phyloP scores from a whole-genome alignment of 78 protist genomes.

The Dictyostelium purpureum region DNA sequence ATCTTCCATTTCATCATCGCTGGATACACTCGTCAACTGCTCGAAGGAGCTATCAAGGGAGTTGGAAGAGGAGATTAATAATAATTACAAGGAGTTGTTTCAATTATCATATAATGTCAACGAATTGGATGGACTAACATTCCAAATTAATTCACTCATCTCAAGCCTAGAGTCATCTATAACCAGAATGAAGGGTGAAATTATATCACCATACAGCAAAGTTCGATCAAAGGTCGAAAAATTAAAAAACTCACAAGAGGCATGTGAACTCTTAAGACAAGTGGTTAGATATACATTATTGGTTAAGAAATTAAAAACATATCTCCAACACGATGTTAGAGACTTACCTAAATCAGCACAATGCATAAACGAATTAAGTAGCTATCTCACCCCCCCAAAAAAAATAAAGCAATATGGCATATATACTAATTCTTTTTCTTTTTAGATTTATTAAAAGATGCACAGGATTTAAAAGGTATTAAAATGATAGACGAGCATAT shows the following conservation, averaged over 20 bases:
- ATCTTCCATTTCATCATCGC: constrained; percentile 37
- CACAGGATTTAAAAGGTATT: constrained; percentile 43
- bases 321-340: constrained; percentile 49
- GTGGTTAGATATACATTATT: constrained; percentile 43
- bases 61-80: constrained; percentile 22
- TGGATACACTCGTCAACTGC: constrained; percentile 22
- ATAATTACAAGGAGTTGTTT: constrained; percentile 53
- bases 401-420: background rate
- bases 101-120: constrained; percentile 46
- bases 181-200: constrained; percentile 38
- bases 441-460: constrained; percentile 29
- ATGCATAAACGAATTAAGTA: constrained; percentile 68
- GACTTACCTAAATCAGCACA: constrained; percentile 80
- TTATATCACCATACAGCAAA: constrained; percentile 43
- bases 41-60: constrained; percentile 39
- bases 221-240: constrained; percentile 34
- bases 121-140: constrained; percentile 49
- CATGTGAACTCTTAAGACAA: constrained; percentile 66
- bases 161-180: constrained; percentile 30
- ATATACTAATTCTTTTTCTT: no score
- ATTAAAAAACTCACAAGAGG: constrained; percentile 53
- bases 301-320: constrained; percentile 57
- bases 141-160: constrained; percentile 9
- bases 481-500: constrained; percentile 59
- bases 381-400: background rate